A percentile compares a stretch with the other conserved stretches of the same genome.
phyloP scores from a whole-genome alignment of 352 stramenopile species.

The Phytophthora fragariaefolia region DNA sequence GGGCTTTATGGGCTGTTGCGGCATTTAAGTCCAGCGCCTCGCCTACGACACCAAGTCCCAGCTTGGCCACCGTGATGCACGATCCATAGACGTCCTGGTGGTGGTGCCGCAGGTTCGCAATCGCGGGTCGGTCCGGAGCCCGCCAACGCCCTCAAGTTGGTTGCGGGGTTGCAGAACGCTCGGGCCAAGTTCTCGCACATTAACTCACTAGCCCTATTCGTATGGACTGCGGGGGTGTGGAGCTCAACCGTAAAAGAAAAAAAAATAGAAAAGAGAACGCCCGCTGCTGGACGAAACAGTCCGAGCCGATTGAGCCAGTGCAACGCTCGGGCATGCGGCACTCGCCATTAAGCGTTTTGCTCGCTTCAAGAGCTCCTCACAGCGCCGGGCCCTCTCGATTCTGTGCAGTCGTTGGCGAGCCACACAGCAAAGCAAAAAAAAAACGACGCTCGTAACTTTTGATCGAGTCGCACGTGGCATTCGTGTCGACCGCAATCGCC shows the following conservation, averaged over 20 bases:
- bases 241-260: constrained; percentile 6
- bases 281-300: constrained; percentile 44
- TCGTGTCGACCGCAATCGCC: constrained; percentile 26
- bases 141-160: constrained; percentile 5
- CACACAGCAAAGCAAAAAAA: constrained; percentile 1
- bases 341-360: constrained; percentile 46
- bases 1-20: constrained; percentile 2
- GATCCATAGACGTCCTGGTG: background rate
- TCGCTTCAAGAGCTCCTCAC: constrained; percentile 26
- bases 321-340: constrained; percentile 25
- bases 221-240: no score
- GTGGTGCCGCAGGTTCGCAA: background rate
- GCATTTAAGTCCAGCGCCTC: constrained; percentile 27
- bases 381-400: constrained; percentile 1
- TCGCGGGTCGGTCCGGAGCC: background rate
- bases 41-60: background rate
- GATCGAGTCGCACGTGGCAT: constrained; percentile 25
- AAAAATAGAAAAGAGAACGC: constrained; percentile 37
- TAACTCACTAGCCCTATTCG: no score
- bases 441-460: constrained; percentile 21
- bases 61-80: constrained; percentile 10
- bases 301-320: constrained; percentile 29
- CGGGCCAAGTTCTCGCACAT: constrained; percentile 16
- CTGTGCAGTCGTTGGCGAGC: background rate
- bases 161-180: constrained; percentile 15